phyloP scores from a whole-genome alignment of 2,329 filamentous ascomycete species.

The Verticillium isaacii region DNA sequence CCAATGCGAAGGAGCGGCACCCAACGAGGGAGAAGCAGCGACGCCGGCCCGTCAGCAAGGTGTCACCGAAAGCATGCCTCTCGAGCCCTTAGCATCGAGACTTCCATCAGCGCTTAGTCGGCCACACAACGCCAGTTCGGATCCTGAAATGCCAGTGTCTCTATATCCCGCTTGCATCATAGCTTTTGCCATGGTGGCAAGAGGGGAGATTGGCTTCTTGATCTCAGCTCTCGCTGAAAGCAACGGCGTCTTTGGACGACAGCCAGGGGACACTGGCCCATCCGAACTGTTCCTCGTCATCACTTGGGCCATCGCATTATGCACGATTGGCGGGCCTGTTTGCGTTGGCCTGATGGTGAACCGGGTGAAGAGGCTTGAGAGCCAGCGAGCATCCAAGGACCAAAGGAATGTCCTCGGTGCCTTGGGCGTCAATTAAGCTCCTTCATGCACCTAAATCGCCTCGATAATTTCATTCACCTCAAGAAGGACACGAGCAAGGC shows the following conservation, averaged over 20 bases:
- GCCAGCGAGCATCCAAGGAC: not conserved
- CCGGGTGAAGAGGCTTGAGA: slow-evolving; percentile 29
- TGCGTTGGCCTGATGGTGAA: slow-evolving; percentile 41
- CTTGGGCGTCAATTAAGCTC: slow-evolving; percentile 6
- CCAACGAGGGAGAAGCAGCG: not conserved
- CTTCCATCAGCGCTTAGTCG: too few species aligned
- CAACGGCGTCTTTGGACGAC: slow-evolving; percentile 34
- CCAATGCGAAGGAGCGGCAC: slow-evolving; percentile 1
- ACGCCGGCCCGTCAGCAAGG: not conserved
- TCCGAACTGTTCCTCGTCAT: slow-evolving; percentile 45
- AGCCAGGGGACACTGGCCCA: not conserved
- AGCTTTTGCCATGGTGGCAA: slow-evolving; percentile 64
- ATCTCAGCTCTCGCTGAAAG: slow-evolving; percentile 65
- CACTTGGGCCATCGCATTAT: slow-evolving; percentile 51
- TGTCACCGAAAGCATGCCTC: not conserved
- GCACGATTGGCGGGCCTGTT: slow-evolving; percentile 47
- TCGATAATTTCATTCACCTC: too few species aligned
- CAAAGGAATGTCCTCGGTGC: slow-evolving; percentile 7
- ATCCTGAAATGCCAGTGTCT: slow-evolving; percentile 47
- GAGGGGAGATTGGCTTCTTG: slow-evolving; percentile 77
- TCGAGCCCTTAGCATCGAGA: not conserved
- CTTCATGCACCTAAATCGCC: not conserved
- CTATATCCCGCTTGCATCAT: slow-evolving; percentile 64
- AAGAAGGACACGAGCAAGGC: too few species aligned
- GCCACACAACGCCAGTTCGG: slow-evolving; percentile 7